Evolutionary conservation across 1,284 basidiomycete genomes (phyloP), one percentile per base, ranked within the genome.

Genomic region (Irpex sp.): DNA sequence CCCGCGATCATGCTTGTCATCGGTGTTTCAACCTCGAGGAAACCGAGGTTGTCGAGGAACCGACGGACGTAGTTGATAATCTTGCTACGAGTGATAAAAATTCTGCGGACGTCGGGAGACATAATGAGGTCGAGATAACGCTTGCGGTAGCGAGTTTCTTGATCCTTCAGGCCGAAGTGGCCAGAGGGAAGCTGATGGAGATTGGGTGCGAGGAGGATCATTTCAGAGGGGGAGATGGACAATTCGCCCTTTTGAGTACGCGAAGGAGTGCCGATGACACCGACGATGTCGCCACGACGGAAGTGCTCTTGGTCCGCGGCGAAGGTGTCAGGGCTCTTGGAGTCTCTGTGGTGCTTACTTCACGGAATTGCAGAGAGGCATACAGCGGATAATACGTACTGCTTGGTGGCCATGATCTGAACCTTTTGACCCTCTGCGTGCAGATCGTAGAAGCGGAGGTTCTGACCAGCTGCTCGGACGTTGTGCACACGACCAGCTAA

Each of bases 21-120:
- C 7, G 97, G 97, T 5, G 97, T 99, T 79, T 99, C 97, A 65
- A 99, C 96, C 80, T 99, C 97, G 77, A 99, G 87, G 85, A 99
- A 99, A 51, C 96, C 97, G 54, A 93, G 87, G 71, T 84, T 81
- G 76, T 98, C 96, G 65, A 99, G 80, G 86, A 89, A 99, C 70
- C 90, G 91, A 64, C 97, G 89, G 70, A 98, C 82, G 77, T 96
- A 95, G 81, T 94, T 95, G 79, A 97, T 84, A 72, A 97, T 90
- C 73, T 85, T 87, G 76, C 87, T 88, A 66, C 97, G 91, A 60
- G 93, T 93, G 78, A 97, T 82, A 78, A 99, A 99, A 68, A 97
- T 89, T 68, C 91, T 88, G 69, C 97, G 91, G 15, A 96, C 96
- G 70, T 89, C 85, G 60, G 93, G 89, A 79, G 94, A 97, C 78